Conservation (phyloP, 306 rosid species). For the Quercus parvula region DNA sequence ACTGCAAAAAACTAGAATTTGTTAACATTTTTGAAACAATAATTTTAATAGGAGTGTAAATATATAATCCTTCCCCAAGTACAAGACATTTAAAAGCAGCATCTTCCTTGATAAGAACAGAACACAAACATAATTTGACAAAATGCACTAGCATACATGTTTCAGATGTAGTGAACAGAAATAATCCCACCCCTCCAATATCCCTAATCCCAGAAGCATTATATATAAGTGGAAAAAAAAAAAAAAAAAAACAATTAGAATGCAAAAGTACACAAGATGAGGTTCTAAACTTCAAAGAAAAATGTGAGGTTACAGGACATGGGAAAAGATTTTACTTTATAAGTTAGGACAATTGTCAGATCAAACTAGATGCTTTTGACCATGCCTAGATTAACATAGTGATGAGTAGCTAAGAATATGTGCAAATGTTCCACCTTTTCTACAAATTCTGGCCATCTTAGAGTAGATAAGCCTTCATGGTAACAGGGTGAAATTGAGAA, state of each 20-base stretch:
- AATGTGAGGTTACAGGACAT: background rate
- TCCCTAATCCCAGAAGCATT: background rate
- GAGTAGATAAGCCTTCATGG: background rate
- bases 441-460: background rate
- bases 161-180: background rate
- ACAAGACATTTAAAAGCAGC: background rate
- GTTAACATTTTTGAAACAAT: background rate
- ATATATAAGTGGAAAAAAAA: background rate
- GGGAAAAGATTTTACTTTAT: background rate
- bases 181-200: background rate
- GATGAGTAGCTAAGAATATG: background rate
- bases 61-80: background rate
- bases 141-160: background rate
- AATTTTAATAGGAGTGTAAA: conserved; percentile 1
- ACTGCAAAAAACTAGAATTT: conserved; percentile 18
- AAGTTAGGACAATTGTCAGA: background rate
- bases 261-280: background rate
- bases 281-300: background rate
- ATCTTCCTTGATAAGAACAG: background rate
- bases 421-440: background rate
- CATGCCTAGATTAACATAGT: background rate
- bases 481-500: background rate
- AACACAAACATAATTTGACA: background rate
- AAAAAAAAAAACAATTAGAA: background rate
- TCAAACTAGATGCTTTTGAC: background rate